Evolutionary conservation across 306 rosid genomes (phyloP).

Genomic region (Geum urbanum): DNA sequence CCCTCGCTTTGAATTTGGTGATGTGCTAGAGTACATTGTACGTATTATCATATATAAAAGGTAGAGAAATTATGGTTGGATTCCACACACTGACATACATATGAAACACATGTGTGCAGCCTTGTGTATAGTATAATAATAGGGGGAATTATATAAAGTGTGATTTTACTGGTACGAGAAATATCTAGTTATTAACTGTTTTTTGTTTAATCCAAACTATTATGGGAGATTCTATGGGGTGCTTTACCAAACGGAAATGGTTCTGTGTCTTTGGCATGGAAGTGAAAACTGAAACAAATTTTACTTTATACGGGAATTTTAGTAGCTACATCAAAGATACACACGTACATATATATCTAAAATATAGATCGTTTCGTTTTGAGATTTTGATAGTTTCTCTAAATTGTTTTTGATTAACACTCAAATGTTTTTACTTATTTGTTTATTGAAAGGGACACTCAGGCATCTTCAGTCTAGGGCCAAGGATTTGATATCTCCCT

Average conservation of each 20-base stretch:
- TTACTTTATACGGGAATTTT: no score
- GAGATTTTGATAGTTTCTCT: not conserved
- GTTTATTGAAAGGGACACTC: no score
- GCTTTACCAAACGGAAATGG: no score
- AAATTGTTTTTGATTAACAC: not conserved
- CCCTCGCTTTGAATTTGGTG: not conserved
- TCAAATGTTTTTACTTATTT: no score
- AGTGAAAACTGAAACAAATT: no score
- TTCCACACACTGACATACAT: not conserved
- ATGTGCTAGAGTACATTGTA: not conserved
- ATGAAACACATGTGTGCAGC: not conserved
- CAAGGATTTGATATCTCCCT: no score
- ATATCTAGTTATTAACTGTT: no score
- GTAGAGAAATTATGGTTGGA: not conserved
- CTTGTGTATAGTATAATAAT: not conserved
- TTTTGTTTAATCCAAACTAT: no score
- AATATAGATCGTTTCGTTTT: not conserved
- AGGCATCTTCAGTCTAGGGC: no score
- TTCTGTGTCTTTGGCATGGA: no score
- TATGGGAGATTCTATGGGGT: no score
- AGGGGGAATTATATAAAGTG: constrained; percentile 1
- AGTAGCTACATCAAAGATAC: no score
- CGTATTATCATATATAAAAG: not conserved
- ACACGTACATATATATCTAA: not conserved
- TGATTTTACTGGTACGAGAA: not conserved